Evolutionary conservation across 257 asterid species (phyloP).

Genomic region (Ilex asprella): DNA sequence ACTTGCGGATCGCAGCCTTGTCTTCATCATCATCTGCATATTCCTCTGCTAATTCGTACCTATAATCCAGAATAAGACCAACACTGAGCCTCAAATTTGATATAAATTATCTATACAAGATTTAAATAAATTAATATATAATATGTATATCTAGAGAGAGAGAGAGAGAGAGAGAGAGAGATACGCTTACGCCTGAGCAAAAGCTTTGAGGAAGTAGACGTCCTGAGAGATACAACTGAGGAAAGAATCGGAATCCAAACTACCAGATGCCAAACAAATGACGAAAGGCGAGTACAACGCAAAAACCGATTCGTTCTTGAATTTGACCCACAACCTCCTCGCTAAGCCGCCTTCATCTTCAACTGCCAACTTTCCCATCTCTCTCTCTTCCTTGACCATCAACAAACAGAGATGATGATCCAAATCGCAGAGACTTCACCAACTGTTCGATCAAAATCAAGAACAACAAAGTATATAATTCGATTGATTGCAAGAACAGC

Average conservation of each 20-base stretch:
- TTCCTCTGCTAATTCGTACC: slow-evolving; percentile 57
- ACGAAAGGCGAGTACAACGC: slow-evolving; percentile 55
- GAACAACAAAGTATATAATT: no score
- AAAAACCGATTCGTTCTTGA: slow-evolving; percentile 41
- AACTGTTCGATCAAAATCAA: no score
- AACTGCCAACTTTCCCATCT: slow-evolving; percentile 31
- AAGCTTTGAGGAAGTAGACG: slow-evolving; percentile 54
- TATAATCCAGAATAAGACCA: slow-evolving; percentile 7
- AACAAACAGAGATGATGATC: neutral
- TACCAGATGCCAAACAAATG: slow-evolving; percentile 45
- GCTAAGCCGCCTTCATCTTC: slow-evolving; percentile 51
- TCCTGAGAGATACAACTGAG: slow-evolving; percentile 57
- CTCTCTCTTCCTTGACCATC: slow-evolving; percentile 1
- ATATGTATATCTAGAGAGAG: neutral
- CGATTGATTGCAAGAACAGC: neutral
- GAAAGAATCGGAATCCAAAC: slow-evolving; percentile 38
- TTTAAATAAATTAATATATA: neutral
- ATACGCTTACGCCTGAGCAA: slow-evolving; percentile 48
- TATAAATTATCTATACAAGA: neutral
- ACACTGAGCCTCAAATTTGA: neutral
- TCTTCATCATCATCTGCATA: slow-evolving; percentile 71
- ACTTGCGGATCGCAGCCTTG: slow-evolving; percentile 40
- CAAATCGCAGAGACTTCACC: no score
- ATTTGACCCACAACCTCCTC: slow-evolving; percentile 46
- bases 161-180: neutral